phyloP scores from a whole-genome alignment of 2,329 filamentous ascomycete genomes.

The Phialophora tarda region DNA sequence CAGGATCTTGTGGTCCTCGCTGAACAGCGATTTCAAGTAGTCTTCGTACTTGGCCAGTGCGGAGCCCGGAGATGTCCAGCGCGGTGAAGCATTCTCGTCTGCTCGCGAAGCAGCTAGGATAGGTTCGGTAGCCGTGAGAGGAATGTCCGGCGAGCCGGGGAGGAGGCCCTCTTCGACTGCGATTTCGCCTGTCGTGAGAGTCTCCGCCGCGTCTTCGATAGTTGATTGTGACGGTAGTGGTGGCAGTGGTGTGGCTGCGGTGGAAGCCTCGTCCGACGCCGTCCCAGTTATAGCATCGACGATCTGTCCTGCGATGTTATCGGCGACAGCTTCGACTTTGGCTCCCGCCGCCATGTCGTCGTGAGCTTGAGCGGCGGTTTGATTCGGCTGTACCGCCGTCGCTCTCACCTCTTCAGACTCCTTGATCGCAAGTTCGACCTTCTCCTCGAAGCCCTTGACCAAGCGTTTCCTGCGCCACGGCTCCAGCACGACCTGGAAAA shows the following conservation, averaged over 20 bases:
- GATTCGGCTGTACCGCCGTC: slow-evolving; percentile 25
- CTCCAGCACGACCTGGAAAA: slow-evolving; percentile 87
- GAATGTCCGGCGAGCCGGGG: slow-evolving; percentile 4
- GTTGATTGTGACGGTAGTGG: slow-evolving; percentile 7
- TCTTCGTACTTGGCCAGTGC: slow-evolving; percentile 56
- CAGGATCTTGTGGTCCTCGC: slow-evolving; percentile 64
- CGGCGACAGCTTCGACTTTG: slow-evolving; percentile 34
- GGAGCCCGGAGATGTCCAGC: slow-evolving; percentile 38
- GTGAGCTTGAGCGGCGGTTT: slow-evolving; percentile 10
- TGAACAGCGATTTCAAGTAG: slow-evolving; percentile 64
- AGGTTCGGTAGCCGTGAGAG: slow-evolving; percentile 12
- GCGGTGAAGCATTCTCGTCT: slow-evolving; percentile 28
- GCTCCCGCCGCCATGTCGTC: slow-evolving; percentile 21
- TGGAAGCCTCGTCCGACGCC: slow-evolving; percentile 13
- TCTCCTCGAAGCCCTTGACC: slow-evolving; percentile 80
- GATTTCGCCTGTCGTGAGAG: slow-evolving; percentile 24
- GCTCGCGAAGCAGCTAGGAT: slow-evolving; percentile 29
- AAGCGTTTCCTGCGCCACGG: slow-evolving; percentile 85
- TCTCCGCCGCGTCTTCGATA: slow-evolving; percentile 31
- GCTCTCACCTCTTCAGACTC: slow-evolving; percentile 56
- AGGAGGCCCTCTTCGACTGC: slow-evolving; percentile 15
- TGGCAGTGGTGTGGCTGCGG: neutral
- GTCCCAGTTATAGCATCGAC: slow-evolving; percentile 32
- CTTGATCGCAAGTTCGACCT: slow-evolving; percentile 72
- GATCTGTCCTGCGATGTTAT: slow-evolving; percentile 34